Evolutionary conservation across 2,329 filamentous ascomycete genomes (phyloP), one percentile per base, ranked within the genome.

Genomic region (Ophiostoma tasmaniense): DNA sequence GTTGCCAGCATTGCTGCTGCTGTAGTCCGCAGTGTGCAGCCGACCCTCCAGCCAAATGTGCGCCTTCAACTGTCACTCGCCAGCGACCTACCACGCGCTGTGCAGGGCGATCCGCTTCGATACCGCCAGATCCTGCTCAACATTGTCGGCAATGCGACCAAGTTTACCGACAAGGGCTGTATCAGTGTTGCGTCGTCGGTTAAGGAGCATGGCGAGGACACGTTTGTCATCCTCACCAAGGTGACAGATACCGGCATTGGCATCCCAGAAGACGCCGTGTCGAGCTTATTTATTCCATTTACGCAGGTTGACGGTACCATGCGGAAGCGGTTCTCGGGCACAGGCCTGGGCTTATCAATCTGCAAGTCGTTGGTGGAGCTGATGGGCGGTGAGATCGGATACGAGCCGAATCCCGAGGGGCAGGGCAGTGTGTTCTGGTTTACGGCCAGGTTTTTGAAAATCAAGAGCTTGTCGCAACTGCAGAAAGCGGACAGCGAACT

Each of bases 241-340:
- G 85, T 95, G 3, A 87, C 90, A 75, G 91, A 95, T 73, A 91
- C 90, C 0, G 91, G 91, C 0, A 93, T 95, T 66, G 91, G 91
- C 6, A 93, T 95, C 39, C 89, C 92, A 70, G n/a, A 45, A 2
- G 88, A 92, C 55, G 86, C 4, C 22, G 80, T 81, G 0, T 75
- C 79, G 6, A 77, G 79, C 1, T 79, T 89, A 0, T 98, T 98
- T 79, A 93, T 97, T 80, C 97, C 94, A 0, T 98, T 98, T 86
- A 93, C 97, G 78, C 94, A 98, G 80, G 94, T 94, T 22, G 95
- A 98, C 77, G 93, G 93, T 50, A 97, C 93, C 37, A 98, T 95
- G 77, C 97, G 94, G 1, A 87, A 93, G 73, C 94, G 96, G 76
- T 98, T 97, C 77, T 93, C 94, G 74, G 94, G 94, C 74, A 97